Evolutionary conservation across 75 land plant species (phyloP), one percentile per base, ranked within the genome.

Genomic region (Sequoiadendron giganteum): DNA sequence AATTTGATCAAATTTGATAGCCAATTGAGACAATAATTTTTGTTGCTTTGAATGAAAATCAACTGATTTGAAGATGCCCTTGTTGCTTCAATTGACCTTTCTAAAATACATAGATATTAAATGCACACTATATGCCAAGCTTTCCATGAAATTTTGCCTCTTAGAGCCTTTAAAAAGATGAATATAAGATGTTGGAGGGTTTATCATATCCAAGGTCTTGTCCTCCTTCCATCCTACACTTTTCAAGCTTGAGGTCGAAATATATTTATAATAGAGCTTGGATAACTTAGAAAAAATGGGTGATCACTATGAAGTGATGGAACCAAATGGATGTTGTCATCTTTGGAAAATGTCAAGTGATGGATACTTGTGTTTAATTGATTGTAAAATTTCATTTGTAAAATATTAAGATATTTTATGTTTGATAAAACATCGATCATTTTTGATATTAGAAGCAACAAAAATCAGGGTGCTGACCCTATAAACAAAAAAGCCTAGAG

Each of bases 51-150:
- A 79, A 80, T 80, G 21, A 43, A 52, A 83, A 86, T 90, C 87
- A 80, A 95, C 87, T 47, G 93, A 85, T 76, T 95, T 88, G 42
- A 91, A 92, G 19, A 93, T 95, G 61, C 94, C 97, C 11, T 90
- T 90, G 43, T 47, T 86, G 86, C 92, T 94, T 95, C 97, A 95
- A n/a, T 95, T 94, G 48, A 93, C 97, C 75, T 92, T 89, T 38
- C 92, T 78, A 80, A 95, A 84, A 48, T 90, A 88, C n/a, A 87
- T 52, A 4, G 91, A 89, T 45, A 88, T 86, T 19, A 90, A 34
- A 43, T 84, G 72, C 88, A 92, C 88, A 56, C 80, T 87, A 87
- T 55, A 76, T 45, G 15, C 52, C 65, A 79, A 43, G 80, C 80
- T 83, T 52, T 84, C 85, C 39, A n/a, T 28, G 38, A 84, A 34